These are phyloP conservation scores for Wickerhamomyces hampshirensis DNA, from an alignment of 805 yeast species.

Conservation along the genomic window DNA sequence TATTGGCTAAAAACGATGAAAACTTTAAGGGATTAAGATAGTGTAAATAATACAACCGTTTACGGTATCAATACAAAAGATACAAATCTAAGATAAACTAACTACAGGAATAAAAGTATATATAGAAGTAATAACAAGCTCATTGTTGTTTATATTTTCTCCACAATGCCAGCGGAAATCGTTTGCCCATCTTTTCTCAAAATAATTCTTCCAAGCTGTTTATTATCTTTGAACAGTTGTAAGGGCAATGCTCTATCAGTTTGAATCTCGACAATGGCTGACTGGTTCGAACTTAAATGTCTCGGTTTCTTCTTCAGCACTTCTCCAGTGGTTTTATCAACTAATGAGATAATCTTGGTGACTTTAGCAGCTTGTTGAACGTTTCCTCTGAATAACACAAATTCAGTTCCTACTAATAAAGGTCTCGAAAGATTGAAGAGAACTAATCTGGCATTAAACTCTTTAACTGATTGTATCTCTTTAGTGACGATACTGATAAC, in stretches of 20 bases:
- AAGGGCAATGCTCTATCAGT: slow-evolving; percentile 86
- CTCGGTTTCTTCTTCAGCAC: slow-evolving; percentile 84
- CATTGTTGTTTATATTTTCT: slow-evolving; percentile 29
- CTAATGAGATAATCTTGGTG: slow-evolving; percentile 73
- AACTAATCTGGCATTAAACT: slow-evolving; percentile 77
- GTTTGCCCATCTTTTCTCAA: slow-evolving; percentile 99
- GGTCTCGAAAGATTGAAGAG: slow-evolving; percentile 92
- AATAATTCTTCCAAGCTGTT: slow-evolving; percentile 96
- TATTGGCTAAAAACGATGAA: no score
- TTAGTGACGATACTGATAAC: slow-evolving; percentile 86
- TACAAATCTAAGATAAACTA: no score
- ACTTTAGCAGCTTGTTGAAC: slow-evolving; percentile 91
- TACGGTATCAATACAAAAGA: no score
- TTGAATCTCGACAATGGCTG: slow-evolving; percentile 88
- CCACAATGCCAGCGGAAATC: slow-evolving; percentile 99
- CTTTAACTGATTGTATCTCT: slow-evolving; percentile 80
- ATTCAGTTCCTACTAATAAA: slow-evolving; percentile 85
- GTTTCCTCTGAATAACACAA: slow-evolving; percentile 89
- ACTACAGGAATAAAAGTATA: no score
- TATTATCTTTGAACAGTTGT: slow-evolving; percentile 91
- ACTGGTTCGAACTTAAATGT: slow-evolving; percentile 94
- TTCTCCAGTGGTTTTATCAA: slow-evolving; percentile 94
- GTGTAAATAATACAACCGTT: no score
- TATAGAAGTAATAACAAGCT: neutral
- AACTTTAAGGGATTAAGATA: no score